Conservation (phyloP, 805 yeast genomes). For the Saturnispora serradocipensis region DNA sequence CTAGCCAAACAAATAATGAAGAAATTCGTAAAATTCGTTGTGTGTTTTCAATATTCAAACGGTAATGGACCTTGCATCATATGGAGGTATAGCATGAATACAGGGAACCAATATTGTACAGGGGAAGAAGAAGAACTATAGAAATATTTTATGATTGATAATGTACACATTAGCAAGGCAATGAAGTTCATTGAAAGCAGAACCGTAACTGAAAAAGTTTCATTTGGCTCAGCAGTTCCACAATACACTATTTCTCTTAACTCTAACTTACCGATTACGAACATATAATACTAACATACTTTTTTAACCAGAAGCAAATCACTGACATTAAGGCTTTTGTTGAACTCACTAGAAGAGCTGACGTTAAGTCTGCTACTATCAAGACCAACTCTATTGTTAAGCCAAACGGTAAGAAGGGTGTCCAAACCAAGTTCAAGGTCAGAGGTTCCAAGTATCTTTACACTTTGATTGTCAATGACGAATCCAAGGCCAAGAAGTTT, state of each 20-base stretch:
- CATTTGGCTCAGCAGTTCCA: neutral
- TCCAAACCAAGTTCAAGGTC: slow-evolving; percentile 98
- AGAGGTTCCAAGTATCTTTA: slow-evolving; percentile 92
- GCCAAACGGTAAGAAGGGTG: slow-evolving; percentile 74
- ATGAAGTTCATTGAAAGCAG: no score
- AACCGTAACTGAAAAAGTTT: no score
- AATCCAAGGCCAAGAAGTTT: slow-evolving; percentile 95
- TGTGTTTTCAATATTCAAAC: neutral
- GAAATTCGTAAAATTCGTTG: no score
- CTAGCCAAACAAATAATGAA: neutral
- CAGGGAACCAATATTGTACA: no score
- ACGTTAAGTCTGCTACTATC: slow-evolving; percentile 87
- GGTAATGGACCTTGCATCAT: no score
- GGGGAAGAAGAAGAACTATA: no score
- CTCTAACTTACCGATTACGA: neutral
- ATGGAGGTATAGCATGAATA: no score
- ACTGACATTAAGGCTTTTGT: slow-evolving; percentile 96
- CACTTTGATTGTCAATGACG: slow-evolving; percentile 92
- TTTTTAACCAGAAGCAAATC: slow-evolving; percentile 46
- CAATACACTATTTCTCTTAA: neutral
- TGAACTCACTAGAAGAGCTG: slow-evolving; percentile 93
- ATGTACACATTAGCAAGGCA: no score
- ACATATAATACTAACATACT: neutral
- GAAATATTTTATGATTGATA: no score
- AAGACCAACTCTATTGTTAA: slow-evolving; percentile 82